Conservation (phyloP, 805 yeast species). For the Yamadazyma phyllophila region DNA sequence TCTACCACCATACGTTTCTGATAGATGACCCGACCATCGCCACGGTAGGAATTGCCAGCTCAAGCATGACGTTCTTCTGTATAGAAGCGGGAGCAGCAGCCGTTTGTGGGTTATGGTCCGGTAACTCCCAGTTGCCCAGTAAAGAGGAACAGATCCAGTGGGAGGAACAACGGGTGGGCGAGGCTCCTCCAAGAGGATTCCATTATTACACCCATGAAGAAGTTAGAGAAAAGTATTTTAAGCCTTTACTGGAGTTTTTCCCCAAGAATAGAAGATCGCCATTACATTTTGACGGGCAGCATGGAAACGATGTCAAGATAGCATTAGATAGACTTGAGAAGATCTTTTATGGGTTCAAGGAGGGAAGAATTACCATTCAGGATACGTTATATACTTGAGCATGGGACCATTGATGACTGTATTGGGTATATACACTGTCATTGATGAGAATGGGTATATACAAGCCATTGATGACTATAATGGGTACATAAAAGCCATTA, state of each 20-base stretch:
- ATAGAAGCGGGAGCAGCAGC: constrained; percentile 55
- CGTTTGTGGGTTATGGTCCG: constrained; percentile 56
- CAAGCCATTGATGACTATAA: no score
- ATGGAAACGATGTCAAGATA: constrained; percentile 21
- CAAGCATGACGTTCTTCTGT: constrained; percentile 47
- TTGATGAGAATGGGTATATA: no score
- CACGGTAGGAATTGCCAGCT: constrained; percentile 38
- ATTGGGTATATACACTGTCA: no score
- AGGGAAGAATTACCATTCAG: constrained; percentile 16
- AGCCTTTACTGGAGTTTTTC: constrained; percentile 22
- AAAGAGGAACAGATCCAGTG: constrained; percentile 37
- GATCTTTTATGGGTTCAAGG: constrained; percentile 24
- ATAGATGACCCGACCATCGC: constrained; percentile 45
- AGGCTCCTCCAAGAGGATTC: constrained; percentile 23
- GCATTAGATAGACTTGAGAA: constrained; percentile 20
- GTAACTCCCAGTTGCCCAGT: constrained; percentile 36
- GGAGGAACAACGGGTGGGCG: constrained; percentile 24
- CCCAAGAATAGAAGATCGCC: constrained; percentile 33
- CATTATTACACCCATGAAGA: constrained; percentile 31
- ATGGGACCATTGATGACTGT: no score
- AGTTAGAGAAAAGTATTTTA: constrained; percentile 26
- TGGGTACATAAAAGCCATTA: no score
- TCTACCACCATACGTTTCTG: constrained; percentile 37
- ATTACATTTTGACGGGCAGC: constrained; percentile 20
- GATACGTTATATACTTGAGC: constrained; percentile 17